Base-by-base conservation (phyloP, 2,329 filamentous ascomycete genomes). In the Metarhizium album region DNA sequence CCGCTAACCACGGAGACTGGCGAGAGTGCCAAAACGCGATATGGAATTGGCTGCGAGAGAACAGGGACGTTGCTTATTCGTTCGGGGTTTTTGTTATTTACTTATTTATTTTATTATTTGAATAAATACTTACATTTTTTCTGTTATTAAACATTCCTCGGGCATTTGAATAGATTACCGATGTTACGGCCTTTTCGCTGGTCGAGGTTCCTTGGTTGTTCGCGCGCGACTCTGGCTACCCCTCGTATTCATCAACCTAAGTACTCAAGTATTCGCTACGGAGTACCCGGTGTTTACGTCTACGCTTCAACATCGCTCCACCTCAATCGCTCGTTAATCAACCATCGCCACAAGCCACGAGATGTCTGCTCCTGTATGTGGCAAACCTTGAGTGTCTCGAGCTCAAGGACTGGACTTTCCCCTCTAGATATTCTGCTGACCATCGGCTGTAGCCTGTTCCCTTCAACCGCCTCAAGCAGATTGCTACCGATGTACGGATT, bases 381-480 rank as follows among this genome's bases (percentile, higher is more conserved):
- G 16, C 11, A 37, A 13, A 22, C 4, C 22, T 29, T 6, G 18
- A 22, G 9, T n/a, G n/a, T 13, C 8, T 13, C 9, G 8, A 24
- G 18, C 48, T n/a, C n/a, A n/a, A n/a, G n/a, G n/a, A n/a, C n/a
- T 9, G 40, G 18, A 22, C 37, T 40, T 40, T 20, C 7, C 14
- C 27, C 18, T n/a, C 2, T 27, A 31, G 37, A 23, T 16, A 31
- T 18, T 43, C 5, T 35, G 29, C 43, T 43, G 37, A 47, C 23
- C 5, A 27, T 24, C 18, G 6, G 9, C 16, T 31, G 35, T 62
- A 91, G 86, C 89, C 89, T 54, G 78, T 95, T 61, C 78, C 86
- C 53, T 77, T 83, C 59, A 83, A 82, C 62, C 78, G 89, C 58
- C 80, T 95, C 58, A 86, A 85, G 73, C 87, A 93, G 73, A 91